Percentiles rank a stretch among this genome's conserved stretches.
Conservation (phyloP, 805 yeast species). For the Ogataea kodamae region DNA sequence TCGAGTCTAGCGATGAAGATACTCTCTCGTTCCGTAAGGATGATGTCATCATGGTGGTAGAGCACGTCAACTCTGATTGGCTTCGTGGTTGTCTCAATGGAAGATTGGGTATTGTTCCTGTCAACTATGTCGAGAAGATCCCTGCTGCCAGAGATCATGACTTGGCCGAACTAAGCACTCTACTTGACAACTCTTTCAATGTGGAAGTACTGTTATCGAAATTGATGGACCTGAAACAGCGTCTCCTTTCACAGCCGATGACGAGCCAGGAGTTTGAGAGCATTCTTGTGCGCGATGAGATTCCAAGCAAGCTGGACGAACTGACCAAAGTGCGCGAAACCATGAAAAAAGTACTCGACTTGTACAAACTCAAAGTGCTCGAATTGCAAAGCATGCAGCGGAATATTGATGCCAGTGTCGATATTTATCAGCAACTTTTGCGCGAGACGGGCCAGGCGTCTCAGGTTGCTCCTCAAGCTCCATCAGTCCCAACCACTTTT, state of each 20-base stretch:
- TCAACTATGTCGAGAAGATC: constrained; percentile 82
- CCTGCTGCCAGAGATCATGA: constrained; percentile 64
- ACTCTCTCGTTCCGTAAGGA: constrained; percentile 86
- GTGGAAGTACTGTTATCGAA: constrained; percentile 68
- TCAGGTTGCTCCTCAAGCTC: constrained; percentile 14
- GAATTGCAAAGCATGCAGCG: constrained; percentile 71
- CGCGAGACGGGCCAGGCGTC: constrained; percentile 16
- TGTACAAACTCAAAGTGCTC: constrained; percentile 71
- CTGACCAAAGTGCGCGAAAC: constrained; percentile 71
- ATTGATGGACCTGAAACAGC: constrained; percentile 35
- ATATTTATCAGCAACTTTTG: constrained; percentile 60
- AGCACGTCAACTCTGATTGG: constrained; percentile 90
- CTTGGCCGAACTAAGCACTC: constrained; percentile 43
- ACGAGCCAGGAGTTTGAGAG: constrained; percentile 33
- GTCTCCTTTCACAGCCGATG: constrained; percentile 35
- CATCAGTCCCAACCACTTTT: constrained; percentile 7
- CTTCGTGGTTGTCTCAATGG: constrained; percentile 88
- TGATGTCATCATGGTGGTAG: constrained; percentile 83
- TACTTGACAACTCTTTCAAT: constrained; percentile 52
- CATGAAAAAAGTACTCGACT: constrained; percentile 70
- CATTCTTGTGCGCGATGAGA: constrained; percentile 51
- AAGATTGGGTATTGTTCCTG: constrained; percentile 82
- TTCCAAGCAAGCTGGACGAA: constrained; percentile 69
- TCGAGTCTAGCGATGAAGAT: constrained; percentile 74
- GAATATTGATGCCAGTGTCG: constrained; percentile 66